Evolutionary conservation across 169 alveolate genomes (phyloP).

Genomic region (Blepharisma undulans): DNA sequence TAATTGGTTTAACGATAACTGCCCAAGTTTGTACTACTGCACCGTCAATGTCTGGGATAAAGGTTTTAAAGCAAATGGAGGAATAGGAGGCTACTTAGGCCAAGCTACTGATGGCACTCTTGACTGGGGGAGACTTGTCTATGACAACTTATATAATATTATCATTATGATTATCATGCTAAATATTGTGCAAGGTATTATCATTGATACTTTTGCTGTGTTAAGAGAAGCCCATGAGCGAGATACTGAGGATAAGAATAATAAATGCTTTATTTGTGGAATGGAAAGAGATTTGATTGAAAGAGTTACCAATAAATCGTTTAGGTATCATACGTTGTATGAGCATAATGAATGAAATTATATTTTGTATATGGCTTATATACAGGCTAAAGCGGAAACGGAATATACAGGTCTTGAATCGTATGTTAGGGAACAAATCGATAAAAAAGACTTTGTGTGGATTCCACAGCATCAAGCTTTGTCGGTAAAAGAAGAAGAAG

Average conservation of each 20-base stretch:
- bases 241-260: conserved; percentile 61
- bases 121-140: conserved; percentile 56
- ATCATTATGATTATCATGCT: conserved; percentile 57
- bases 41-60: conserved; percentile 46
- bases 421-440: conserved; percentile 50
- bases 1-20: conserved; percentile 37
- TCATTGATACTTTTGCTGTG: conserved; percentile 70
- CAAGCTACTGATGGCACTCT: background rate
- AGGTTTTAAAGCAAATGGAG: conserved; percentile 55
- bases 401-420: conserved; percentile 78
- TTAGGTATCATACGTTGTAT: conserved; percentile 41
- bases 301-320: conserved; percentile 55
- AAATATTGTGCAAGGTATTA: conserved; percentile 70
- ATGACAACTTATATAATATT: conserved; percentile 68
- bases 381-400: conserved; percentile 65
- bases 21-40: conserved; percentile 50
- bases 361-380: conserved; percentile 68
- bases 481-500: conserved; percentile 13
- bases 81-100: conserved; percentile 53
- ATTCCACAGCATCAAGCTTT: conserved; percentile 11
- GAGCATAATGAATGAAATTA: conserved; percentile 76
- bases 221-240: conserved; percentile 64
- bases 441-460: conserved; percentile 28
- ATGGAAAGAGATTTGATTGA: conserved; percentile 73
- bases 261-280: conserved; percentile 78